Conservation (phyloP, 1,284 basidiomycete species). For the Volvariella volvacea region DNA sequence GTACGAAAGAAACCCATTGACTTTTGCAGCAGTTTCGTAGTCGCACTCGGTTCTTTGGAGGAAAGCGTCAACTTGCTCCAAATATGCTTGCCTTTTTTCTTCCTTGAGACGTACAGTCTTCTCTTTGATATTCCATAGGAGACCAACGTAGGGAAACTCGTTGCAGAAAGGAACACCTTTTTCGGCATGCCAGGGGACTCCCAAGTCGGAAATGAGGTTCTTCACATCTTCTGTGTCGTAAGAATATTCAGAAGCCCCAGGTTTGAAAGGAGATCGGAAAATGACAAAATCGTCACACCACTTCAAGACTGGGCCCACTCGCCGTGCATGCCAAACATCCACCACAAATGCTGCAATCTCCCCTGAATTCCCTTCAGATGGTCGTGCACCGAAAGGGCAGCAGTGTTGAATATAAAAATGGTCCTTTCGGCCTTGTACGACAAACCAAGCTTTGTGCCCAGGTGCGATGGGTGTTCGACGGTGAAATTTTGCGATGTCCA, state of each 20-base stretch:
- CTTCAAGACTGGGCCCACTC: slow-evolving; percentile 17
- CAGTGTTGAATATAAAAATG: slow-evolving; percentile 22
- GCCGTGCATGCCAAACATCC: slow-evolving; percentile 18
- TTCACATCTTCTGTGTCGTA: slow-evolving; percentile 14
- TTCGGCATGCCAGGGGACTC: slow-evolving; percentile 21
- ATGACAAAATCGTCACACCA: slow-evolving; percentile 27
- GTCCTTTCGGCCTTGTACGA: slow-evolving; percentile 12
- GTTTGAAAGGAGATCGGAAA: slow-evolving; percentile 14
- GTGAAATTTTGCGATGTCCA: slow-evolving; percentile 22
- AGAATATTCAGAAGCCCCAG: background rate
- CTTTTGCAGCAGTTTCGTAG: slow-evolving; percentile 14
- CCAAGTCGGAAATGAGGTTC: slow-evolving; percentile 11
- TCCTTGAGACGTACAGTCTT: slow-evolving; percentile 15
- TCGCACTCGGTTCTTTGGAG: slow-evolving; percentile 2
- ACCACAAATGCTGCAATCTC: slow-evolving; percentile 22
- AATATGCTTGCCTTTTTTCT: slow-evolving; percentile 17
- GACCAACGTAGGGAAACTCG: slow-evolving; percentile 18
- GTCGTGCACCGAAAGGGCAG: slow-evolving; percentile 17
- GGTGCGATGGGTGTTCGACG: slow-evolving; percentile 17
- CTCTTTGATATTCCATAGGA: slow-evolving; percentile 16
- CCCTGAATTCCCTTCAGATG: slow-evolving; percentile 17
- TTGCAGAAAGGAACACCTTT: slow-evolving; percentile 18
- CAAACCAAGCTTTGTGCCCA: slow-evolving; percentile 19
- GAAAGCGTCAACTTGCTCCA: slow-evolving; percentile 10
- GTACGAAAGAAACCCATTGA: slow-evolving; percentile 29